phyloP scores from a whole-genome alignment of 73 alveolate species.

The Uronychia binucleata region DNA sequence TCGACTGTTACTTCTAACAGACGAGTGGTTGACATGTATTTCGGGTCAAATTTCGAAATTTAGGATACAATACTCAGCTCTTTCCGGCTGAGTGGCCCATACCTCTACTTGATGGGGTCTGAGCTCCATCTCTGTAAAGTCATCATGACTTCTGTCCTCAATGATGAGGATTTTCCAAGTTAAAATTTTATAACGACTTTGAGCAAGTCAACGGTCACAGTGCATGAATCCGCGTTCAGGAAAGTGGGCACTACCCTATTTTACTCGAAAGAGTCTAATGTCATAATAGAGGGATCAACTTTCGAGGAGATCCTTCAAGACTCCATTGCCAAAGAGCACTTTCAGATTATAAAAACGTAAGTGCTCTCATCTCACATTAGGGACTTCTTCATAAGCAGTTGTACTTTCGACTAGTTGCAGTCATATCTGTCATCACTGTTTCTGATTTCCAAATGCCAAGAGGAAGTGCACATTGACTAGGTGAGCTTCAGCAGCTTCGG shows the following conservation, averaged over 20 bases:
- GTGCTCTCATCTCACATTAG: too few relatives aligned
- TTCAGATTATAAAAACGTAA: not conserved
- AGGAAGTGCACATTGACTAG: not conserved
- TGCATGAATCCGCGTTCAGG: not conserved
- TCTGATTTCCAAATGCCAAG: not conserved
- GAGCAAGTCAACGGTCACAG: not conserved
- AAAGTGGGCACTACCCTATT: not conserved
- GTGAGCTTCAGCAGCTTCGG: not conserved
- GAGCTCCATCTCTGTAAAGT: not conserved
- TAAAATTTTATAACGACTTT: not conserved
- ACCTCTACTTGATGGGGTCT: not conserved
- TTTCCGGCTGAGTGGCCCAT: not conserved
- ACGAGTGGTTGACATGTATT: not conserved
- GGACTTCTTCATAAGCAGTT: too few relatives aligned
- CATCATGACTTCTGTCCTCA: not conserved
- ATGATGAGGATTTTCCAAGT: not conserved
- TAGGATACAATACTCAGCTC: not conserved
- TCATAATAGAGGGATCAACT: not conserved
- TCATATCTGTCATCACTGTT: too few relatives aligned
- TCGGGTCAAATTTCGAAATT: not conserved
- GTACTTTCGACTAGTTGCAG: too few relatives aligned
- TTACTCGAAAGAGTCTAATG: not conserved
- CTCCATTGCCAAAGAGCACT: not conserved
- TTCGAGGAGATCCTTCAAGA: not conserved
- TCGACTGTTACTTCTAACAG: not conserved